Evolutionary conservation across 2,329 filamentous ascomycete genomes (phyloP).

Genomic region (Microsporum canis): DNA sequence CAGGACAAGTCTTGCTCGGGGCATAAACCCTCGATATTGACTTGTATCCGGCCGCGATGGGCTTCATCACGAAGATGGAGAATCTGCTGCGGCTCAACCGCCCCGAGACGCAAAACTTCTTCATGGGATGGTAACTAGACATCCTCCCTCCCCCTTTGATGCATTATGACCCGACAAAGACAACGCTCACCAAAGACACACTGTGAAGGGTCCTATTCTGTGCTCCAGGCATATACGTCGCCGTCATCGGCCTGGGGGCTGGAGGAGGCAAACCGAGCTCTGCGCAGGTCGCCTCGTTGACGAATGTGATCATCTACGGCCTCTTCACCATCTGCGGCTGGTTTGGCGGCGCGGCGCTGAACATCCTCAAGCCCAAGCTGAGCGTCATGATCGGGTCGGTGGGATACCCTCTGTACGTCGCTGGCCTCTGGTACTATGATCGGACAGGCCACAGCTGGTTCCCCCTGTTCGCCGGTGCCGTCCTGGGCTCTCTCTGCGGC

Average conservation of each 20-base stretch:
- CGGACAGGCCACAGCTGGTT: slow-evolving; percentile 30
- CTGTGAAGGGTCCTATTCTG: not conserved
- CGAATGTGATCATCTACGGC: slow-evolving; percentile 50
- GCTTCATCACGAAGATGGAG: not conserved
- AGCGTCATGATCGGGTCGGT: slow-evolving; percentile 24
- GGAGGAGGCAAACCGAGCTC: not conserved
- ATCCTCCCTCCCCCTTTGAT: not conserved
- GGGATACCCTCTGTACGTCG: slow-evolving; percentile 27
- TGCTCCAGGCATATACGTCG: not conserved
- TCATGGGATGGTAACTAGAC: not conserved
- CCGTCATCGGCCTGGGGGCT: not conserved
- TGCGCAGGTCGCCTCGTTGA: not conserved
- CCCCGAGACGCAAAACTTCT: not conserved
- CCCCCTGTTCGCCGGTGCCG: slow-evolving; percentile 30
- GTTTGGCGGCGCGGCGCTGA: slow-evolving; percentile 38
- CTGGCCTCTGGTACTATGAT: slow-evolving; percentile 32
- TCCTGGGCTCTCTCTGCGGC: slow-evolving; percentile 31
- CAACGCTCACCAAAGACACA: not conserved
- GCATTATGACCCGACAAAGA: not conserved
- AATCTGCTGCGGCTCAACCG: not conserved
- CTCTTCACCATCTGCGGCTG: slow-evolving; percentile 51
- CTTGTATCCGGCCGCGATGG: not conserved
- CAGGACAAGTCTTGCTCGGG: not conserved
- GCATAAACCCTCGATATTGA: not conserved
- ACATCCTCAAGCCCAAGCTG: slow-evolving; percentile 23